Base-by-base conservation (phyloP, 495 filamentous ascomycete species). In the Usnea hakonensis region DNA sequence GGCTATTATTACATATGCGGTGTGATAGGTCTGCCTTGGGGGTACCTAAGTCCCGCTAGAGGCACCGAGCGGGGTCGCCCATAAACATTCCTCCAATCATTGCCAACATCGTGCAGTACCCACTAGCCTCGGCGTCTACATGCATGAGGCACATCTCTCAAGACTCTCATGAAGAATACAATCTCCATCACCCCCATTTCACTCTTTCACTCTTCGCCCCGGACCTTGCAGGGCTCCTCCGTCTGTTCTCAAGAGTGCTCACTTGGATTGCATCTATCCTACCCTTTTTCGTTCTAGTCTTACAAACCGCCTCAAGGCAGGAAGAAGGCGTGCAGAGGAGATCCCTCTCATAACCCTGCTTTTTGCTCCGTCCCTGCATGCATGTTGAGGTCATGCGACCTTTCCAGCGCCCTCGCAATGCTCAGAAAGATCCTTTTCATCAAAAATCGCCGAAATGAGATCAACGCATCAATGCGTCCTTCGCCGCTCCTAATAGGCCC, bases 381-480 rank as follows among this genome's bases (percentile, higher is more conserved):
- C 60, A 62, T 48, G 17, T 19, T 46, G 60, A 43, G 50, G 60
- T 62, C 65, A 67, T 54, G 58, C 65, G 43, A 58, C 54, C 48
- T 19, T 30, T 32, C 28, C 64, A 30, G 33, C 64, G 60, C 64
- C 64, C 26, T 63, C 60, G 64, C 64, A 19, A 65, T 65, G 64
- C 58, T 58, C 38, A 40, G 3, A 32, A 30, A 46, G 35, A 44
- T 38, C 36, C 36, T 53, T 14, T 30, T 19, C 36, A 26, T 52
- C 38, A 33, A n/a, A 46, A 55, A 14, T 43, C 33, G 55, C 21
- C 14, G 16, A 53, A 13, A 40, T 21, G 26, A 14, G 1, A 26
- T 26, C 43, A 40, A 40, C 52, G 53, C 10, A 35, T 7, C 28
- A 10, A 33, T 13, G 37, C 36, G 35, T 26, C 48, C 10, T 21